Conservation (phyloP, 2,329 filamentous ascomycete genomes). For the Macroventuria anomochaeta region DNA sequence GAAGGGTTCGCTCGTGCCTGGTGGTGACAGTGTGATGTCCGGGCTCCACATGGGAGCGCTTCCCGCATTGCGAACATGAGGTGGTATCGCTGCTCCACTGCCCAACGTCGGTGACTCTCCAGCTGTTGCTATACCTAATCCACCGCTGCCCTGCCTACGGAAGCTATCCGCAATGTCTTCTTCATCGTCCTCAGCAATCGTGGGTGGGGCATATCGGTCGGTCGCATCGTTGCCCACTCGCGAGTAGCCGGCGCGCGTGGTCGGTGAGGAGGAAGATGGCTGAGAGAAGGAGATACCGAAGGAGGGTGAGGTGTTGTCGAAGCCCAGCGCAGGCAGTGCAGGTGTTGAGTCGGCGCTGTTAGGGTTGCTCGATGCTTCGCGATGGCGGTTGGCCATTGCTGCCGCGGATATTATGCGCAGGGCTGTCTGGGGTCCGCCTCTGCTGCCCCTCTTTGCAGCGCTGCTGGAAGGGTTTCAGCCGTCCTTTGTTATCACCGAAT, state of each 20-base stretch:
- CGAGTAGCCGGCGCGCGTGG: constrained; percentile 45
- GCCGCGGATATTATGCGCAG: constrained; percentile 7
- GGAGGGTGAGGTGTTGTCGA: constrained; percentile 31
- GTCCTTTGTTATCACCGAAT: constrained; percentile 9
- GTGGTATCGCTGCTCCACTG: constrained; percentile 5
- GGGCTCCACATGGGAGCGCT: constrained; percentile 18
- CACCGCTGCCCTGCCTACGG: constrained; percentile 26
- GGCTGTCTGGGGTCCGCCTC: constrained; percentile 8
- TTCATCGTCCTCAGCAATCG: constrained; percentile 44
- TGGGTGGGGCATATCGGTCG: constrained; percentile 37
- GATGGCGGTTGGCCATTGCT: constrained; percentile 41
- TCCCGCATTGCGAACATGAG: constrained; percentile 1
- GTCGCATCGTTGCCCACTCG: constrained; percentile 46
- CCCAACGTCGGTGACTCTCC: constrained; percentile 6
- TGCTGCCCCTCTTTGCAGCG: constrained; percentile 13
- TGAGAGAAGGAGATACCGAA: constrained; percentile 29
- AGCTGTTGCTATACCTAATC: constrained; percentile 46
- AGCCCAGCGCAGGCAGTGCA: constrained; percentile 38
- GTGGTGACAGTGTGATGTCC: constrained; percentile 30
- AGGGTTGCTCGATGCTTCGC: constrained; percentile 36
- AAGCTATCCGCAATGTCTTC: constrained; percentile 35
- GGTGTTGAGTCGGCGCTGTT: constrained; percentile 35
- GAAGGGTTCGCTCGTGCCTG: constrained; percentile 39
- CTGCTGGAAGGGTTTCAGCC: constrained; percentile 13
- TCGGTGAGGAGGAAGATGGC: constrained; percentile 31